Evolutionary conservation across 345 rosid genomes (phyloP), one percentile per base, ranked within the genome.

Genomic region (Pistacia vera): DNA sequence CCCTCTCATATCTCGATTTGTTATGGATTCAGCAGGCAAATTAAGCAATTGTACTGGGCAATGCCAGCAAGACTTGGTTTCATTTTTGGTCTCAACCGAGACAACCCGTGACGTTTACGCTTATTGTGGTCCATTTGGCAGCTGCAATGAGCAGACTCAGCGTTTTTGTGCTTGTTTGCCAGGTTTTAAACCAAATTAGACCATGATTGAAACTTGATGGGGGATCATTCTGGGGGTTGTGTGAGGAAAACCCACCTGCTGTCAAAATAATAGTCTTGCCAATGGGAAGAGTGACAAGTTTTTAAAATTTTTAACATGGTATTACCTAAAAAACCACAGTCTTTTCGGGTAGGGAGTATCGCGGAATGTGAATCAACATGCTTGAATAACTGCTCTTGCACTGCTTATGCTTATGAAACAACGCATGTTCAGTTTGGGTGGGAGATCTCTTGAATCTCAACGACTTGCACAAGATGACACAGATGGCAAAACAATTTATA

Each of bases 41-140:
- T 95, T 68, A 79, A 82, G 83, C 88, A 84, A 63, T 14, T 4
- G 51, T 54, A 79, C 7, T 95, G 93, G 95, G 22, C 71, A 64
- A 70, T 4, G 2, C 9, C 0, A 41, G 68, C 75, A n/a, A 76
- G 12, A 9, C 52, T 10, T 93, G 98, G 98, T 87, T 75, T 79
- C 56, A 87, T 73, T 89, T 90, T 54, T 91, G 97, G 94, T 79
- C 95, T 54, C 85, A 81, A 62, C 98, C 94, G n/a, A 81, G 85
- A 30, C 83, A 81, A 70, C 93, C 86, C 55, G 98, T n/a, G 79
- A 91, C 56, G 97, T 95, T 25, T 79, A 90, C 57, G 85, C 81
- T 12, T 89, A 71, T 48, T 95, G 98, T 76, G 97, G 98, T 25
- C 77, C 90, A 35, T 90, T 85, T 66, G 94, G 95, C 52, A 78